Conservation (phyloP, 2,329 filamentous ascomycete species). For the Botrytis pseudocinerea region DNA sequence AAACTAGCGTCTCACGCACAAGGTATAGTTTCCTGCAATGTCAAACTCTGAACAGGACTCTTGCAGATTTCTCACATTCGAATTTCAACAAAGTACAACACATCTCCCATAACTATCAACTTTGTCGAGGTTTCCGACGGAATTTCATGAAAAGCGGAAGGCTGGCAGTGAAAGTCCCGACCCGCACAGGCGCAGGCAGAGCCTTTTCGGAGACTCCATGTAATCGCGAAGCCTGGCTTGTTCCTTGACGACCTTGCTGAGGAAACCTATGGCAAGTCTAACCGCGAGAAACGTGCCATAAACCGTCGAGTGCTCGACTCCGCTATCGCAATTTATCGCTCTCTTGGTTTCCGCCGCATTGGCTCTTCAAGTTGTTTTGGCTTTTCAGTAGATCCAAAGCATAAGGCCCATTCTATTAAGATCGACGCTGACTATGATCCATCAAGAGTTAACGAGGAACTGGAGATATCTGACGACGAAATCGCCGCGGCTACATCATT, state of each 20-base stretch:
- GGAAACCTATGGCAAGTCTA: not conserved
- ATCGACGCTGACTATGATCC: slow-evolving; percentile 33
- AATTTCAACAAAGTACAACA: not conserved
- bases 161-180: not conserved
- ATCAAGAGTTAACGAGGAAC: not conserved
- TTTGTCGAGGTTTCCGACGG: not conserved
- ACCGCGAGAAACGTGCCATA: not conserved
- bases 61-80: not conserved
- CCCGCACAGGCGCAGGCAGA: not conserved
- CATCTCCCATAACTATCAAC: not conserved
- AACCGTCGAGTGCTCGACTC: not conserved
- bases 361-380: slow-evolving; percentile 25
- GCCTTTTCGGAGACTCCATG: not conserved
- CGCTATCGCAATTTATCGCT: slow-evolving; percentile 19
- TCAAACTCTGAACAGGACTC: not conserved
- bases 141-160: not conserved
- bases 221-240: not conserved
- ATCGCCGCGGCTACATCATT: not conserved
- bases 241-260: not conserved
- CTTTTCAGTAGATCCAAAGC: slow-evolving; percentile 32
- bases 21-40: not conserved
- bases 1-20: not conserved
- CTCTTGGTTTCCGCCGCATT: slow-evolving; percentile 41
- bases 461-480: not conserved
- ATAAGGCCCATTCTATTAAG: slow-evolving; percentile 33